Conservation (phyloP, 1,139 yeast species). For the Candida glucosophila region DNA sequence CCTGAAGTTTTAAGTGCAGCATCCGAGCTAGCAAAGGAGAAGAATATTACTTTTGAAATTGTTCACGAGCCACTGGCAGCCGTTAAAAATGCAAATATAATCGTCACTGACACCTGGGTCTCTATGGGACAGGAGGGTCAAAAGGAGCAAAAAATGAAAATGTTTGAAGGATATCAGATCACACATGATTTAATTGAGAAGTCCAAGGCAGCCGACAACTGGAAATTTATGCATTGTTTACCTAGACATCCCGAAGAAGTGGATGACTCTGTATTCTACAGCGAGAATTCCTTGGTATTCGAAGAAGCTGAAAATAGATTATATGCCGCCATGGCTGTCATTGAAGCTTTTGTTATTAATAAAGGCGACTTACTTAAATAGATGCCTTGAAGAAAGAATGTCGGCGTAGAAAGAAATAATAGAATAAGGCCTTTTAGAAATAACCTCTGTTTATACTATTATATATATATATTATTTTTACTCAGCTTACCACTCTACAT, state of each 20-base stretch:
- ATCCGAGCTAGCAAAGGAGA: slow-evolving; percentile 38
- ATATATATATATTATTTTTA: no score
- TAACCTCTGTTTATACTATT: no score
- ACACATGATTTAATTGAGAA: slow-evolving; percentile 50
- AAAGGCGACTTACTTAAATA: slow-evolving; percentile 49
- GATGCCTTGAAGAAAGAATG: no score
- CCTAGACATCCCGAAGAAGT: slow-evolving; percentile 96
- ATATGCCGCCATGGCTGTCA: slow-evolving; percentile 91
- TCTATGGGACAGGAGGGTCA: slow-evolving; percentile 97
- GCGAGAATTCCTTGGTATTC: slow-evolving; percentile 77
- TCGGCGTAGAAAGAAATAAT: no score
- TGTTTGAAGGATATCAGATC: slow-evolving; percentile 82
- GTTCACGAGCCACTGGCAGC: slow-evolving; percentile 70
- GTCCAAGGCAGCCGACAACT: slow-evolving; percentile 53
- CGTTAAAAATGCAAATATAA: slow-evolving; percentile 60
- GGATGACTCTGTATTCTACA: slow-evolving; percentile 82
- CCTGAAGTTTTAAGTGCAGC: slow-evolving; percentile 50
- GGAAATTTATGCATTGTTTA: slow-evolving; percentile 95
- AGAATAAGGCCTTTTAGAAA: no score
- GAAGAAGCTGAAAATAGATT: slow-evolving; percentile 93
- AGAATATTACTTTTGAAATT: slow-evolving; percentile 50
- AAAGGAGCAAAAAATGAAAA: slow-evolving; percentile 59
- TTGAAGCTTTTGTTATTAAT: slow-evolving; percentile 82
- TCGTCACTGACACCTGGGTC: slow-evolving; percentile 97
- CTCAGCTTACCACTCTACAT: no score